A percentile compares a stretch with the other conserved stretches of the same genome.
phyloP scores from a whole-genome alignment of 768 basidiomycete species.

The Mycena vulgaris region DNA sequence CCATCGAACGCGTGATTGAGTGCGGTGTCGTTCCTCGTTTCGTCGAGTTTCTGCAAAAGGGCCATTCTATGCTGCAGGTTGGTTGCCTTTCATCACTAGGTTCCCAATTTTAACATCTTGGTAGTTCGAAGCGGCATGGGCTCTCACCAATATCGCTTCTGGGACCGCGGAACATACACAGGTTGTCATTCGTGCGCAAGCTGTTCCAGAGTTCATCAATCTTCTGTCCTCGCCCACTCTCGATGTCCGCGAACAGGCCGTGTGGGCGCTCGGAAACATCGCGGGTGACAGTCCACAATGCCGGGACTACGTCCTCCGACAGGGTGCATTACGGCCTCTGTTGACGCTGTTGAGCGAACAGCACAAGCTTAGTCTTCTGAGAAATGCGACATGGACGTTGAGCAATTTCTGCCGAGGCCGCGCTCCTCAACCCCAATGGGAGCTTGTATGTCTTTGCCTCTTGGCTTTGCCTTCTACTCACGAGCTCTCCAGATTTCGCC shows the following conservation, averaged over 20 bases:
- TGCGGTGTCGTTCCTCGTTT: conserved; percentile 98
- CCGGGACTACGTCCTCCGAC: conserved; percentile 95
- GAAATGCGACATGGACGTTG: conserved; percentile 99
- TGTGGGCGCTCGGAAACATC: conserved; percentile 99
- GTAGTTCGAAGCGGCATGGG: conserved; percentile 99
- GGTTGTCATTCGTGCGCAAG: conserved; percentile 94
- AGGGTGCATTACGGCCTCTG: conserved; percentile 93
- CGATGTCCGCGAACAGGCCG: conserved; percentile 99
- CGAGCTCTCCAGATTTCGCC: conserved; percentile 86
- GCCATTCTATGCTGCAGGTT: conserved; percentile 90
- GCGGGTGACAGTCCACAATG: conserved; percentile 99
- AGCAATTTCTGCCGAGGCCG: conserved; percentile 99
- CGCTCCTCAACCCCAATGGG: conserved; percentile 98
- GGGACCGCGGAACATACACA: conserved; percentile 99
- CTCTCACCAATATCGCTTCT: conserved; percentile 97
- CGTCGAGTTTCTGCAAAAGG: conserved; percentile 90
- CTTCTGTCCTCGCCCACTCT: conserved; percentile 92
- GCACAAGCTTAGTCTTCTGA: conserved; percentile 98
- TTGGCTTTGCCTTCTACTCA: conserved; percentile 28
- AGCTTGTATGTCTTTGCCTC: conserved; percentile 76
- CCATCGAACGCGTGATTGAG: conserved; percentile 98
- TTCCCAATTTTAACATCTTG: background rate
- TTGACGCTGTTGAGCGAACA: conserved; percentile 93
- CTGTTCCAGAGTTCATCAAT: conserved; percentile 98
- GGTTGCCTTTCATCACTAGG: conserved; percentile 27